Base-by-base conservation (phyloP, 352 stramenopile genomes). In the Pythium plurisporium region DNA sequence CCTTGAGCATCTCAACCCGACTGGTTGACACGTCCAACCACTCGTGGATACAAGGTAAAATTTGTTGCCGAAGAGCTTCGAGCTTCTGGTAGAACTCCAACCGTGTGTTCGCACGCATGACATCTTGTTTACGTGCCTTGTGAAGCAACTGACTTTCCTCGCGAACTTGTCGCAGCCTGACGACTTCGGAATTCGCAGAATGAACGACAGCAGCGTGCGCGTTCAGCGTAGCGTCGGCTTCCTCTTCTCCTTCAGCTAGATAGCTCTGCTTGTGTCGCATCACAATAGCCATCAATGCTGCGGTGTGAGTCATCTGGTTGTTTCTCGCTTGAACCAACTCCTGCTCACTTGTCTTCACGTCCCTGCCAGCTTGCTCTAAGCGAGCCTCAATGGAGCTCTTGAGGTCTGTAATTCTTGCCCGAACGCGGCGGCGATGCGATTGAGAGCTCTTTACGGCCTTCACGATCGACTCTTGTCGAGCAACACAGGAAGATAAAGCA, bases 401-500 rank as follows among this genome's bases (percentile, higher is more conserved):
- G 12, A 88, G 31, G 1, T 53, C 34, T 12, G 73, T 40, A 0
- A 88, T 47, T 11, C 60, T n/a, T 2, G 42, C 36, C 5, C 65
- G 61, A 6, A 74, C 61, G 0, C 62, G 41, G 6, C 31, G 34
- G 2, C 65, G 62, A 15, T 72, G 50, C 36, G 62, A 52, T 31
- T 43, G 33, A 5, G 58, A 69, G 8, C 40, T 33, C 10, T 61
- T 31, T 4, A 53, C 41, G 0, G 60, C 64, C 5, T 62, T 9
- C 5, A 41, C 22, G 19, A 81, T 72, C 54, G 74, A 78, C 26
- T 62, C 43, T 8, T 89, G 46, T 1, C 62, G 60, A 38, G 66
- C 60, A 44, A 87, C 65, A 25, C 76, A 79, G 5, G 61, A 51
- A 10, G 60, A 58, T 20, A 76, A 84, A 7, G 69, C 69, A 12